Evolutionary conservation across 176 grass and related monocot genomes (phyloP).

Genomic region (Chrysopogon serrulatus): DNA sequence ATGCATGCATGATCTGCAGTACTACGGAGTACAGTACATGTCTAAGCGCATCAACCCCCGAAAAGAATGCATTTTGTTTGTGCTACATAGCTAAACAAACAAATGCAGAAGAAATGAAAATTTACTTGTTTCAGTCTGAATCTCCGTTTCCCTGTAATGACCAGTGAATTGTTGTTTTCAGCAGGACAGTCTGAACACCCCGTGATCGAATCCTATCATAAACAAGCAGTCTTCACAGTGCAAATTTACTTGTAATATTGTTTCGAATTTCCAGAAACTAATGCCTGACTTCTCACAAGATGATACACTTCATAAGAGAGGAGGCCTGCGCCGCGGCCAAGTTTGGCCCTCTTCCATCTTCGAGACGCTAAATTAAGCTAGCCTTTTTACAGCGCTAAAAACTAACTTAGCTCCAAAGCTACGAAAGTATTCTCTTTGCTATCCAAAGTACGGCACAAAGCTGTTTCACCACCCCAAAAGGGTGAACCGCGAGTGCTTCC

Average conservation of each 20-base stretch:
- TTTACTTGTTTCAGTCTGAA: neutral
- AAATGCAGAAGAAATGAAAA: too few relatives aligned
- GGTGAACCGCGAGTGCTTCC: conserved; percentile 12
- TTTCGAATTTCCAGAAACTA: neutral
- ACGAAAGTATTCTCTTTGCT: neutral
- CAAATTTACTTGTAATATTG: neutral
- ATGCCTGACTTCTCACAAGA: neutral
- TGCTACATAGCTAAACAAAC: too few relatives aligned
- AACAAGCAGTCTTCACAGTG: neutral
- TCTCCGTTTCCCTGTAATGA: too few relatives aligned
- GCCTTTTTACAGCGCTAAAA: conserved; percentile 15
- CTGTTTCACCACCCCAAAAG: neutral
- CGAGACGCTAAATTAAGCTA: neutral
- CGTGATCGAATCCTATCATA: neutral
- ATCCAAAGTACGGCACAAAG: neutral
- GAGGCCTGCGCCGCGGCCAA: neutral
- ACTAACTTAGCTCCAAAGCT: neutral
- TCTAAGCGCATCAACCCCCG: too few relatives aligned
- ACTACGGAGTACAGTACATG: too few relatives aligned
- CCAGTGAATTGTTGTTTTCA: too few relatives aligned
- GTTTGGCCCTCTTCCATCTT: neutral
- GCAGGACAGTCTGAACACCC: too few relatives aligned
- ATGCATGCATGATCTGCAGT: neutral
- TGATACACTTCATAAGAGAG: neutral
- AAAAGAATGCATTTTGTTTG: too few relatives aligned